Base-by-base conservation (phyloP, 768 basidiomycete species). In the Lenzites betulinus region DNA sequence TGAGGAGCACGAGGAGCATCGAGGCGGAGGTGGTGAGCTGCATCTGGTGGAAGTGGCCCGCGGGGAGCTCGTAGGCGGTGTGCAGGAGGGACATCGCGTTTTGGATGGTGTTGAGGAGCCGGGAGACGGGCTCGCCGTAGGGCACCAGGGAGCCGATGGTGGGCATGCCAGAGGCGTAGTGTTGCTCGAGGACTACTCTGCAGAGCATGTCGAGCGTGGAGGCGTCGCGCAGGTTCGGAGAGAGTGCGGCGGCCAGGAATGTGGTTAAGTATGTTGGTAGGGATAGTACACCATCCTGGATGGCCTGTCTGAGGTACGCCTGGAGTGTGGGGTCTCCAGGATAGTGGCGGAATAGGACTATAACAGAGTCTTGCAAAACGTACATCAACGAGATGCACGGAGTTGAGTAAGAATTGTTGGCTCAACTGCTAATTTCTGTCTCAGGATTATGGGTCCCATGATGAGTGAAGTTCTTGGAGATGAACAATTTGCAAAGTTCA, bases 151-250 rank as follows among this genome's bases (percentile, higher is more conserved):
- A 87, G 8, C 83, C 83, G 2, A 81, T 70, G 0, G 83, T 75
- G 3, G 81, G 73, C 54, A 81, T 63, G 13, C 84, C 82, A 36
- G 84, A 82, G 20, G 82, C 75, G 68, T 88, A 86, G 70, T 89
- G 87, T 2, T 76, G 78, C 56, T 89, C 84, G 50, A 91, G 75
- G 5, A 83, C 85, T 25, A 86, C 76, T 42, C 82, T 81, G 70
- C 88, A 90, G 11, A 93, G 81, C 65, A 82, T 81, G 67, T 90
- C 84, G 33, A 93, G 77, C 2, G 89, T 92, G 0, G 86, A 81
- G 7, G 82, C 76, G 42, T 83, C 78, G 67, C 88, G 87, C 28
- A 90, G 68, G 47, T 87, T 83, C 16, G 84, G 76, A 3, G 88
- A 88, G 28, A 83, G 82, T 60, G 83, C 84, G 5, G 86, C 88